Conservation (phyloP, 805 yeast genomes). For the Starmerella lactis-condensi region DNA sequence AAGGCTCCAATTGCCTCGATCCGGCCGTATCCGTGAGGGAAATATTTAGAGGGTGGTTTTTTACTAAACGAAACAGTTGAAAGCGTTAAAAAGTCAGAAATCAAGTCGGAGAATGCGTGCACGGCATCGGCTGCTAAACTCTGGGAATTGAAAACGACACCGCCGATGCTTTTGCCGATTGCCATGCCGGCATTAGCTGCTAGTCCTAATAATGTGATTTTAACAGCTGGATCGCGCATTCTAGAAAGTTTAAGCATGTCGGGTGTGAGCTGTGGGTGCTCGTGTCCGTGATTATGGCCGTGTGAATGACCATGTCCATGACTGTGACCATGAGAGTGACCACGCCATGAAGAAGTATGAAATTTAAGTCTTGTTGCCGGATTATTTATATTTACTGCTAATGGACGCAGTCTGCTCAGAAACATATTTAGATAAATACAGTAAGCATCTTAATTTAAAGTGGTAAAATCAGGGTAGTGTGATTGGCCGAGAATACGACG, state of each 20-base stretch:
- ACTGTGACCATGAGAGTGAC: background rate
- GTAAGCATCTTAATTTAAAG: too few species aligned
- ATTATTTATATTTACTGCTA: too few species aligned
- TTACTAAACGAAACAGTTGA: slow-evolving; percentile 68
- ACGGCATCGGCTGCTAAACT: slow-evolving; percentile 87
- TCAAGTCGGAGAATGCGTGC: slow-evolving; percentile 77
- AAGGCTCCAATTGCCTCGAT: slow-evolving; percentile 83
- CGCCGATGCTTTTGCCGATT: slow-evolving; percentile 69
- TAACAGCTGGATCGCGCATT: slow-evolving; percentile 60
- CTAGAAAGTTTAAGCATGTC: slow-evolving; percentile 22
- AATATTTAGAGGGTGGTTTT: slow-evolving; percentile 37
- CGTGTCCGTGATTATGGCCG: slow-evolving; percentile 7
- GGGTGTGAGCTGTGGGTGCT: slow-evolving; percentile 10
- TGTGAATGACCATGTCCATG: slow-evolving; percentile 7
- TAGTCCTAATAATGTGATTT: slow-evolving; percentile 84
- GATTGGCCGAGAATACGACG: too few species aligned
- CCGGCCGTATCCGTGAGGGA: slow-evolving; percentile 83
- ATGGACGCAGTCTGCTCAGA: too few species aligned
- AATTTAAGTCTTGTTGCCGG: too few species aligned
- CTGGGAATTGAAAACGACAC: slow-evolving; percentile 82
- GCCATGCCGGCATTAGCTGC: slow-evolving; percentile 75
- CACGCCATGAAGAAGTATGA: too few species aligned
- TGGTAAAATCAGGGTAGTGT: too few species aligned
- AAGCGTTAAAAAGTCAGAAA: slow-evolving; percentile 75
- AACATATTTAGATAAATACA: too few species aligned